These are phyloP conservation scores for Penicillium expansum DNA, from an alignment of 2,329 filamentous ascomycete species.

Conservation along the genomic window DNA sequence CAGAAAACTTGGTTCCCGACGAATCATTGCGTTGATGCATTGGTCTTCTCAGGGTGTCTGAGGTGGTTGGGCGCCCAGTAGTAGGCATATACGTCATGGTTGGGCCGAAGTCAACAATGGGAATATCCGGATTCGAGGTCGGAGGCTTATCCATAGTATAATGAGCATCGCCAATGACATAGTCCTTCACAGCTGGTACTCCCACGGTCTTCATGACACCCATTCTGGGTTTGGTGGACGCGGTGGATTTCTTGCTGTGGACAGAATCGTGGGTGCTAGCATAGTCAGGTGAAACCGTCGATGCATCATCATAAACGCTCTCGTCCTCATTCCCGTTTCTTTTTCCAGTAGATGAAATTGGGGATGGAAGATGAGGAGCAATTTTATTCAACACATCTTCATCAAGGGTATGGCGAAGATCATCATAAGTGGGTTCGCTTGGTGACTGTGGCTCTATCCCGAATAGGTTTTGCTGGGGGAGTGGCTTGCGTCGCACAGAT, in stretches of 20 bases:
- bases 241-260: slow-evolving; percentile 41
- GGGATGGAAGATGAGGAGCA: slow-evolving; percentile 32
- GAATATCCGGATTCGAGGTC: slow-evolving; percentile 57
- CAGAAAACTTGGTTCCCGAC: slow-evolving; percentile 27
- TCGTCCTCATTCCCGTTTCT: slow-evolving; percentile 34
- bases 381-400: slow-evolving; percentile 53
- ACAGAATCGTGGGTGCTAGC: slow-evolving; percentile 65
- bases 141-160: slow-evolving; percentile 39
- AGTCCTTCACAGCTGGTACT: slow-evolving; percentile 43
- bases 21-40: slow-evolving; percentile 34
- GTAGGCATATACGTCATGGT: slow-evolving; percentile 67
- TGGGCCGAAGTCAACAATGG: slow-evolving; percentile 79
- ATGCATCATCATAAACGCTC: slow-evolving; percentile 59
- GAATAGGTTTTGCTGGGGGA: slow-evolving; percentile 42
- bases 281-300: slow-evolving; percentile 70
- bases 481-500: slow-evolving; percentile 52
- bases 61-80: slow-evolving; percentile 55
- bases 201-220: slow-evolving; percentile 80
- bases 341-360: slow-evolving; percentile 19
- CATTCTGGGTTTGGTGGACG: slow-evolving; percentile 62
- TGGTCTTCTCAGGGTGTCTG: slow-evolving; percentile 49
- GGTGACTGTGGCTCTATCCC: slow-evolving; percentile 20
- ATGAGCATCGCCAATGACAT: slow-evolving; percentile 49
- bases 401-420: slow-evolving; percentile 45
- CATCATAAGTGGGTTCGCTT: slow-evolving; percentile 41